Percentiles rank a stretch among this genome's conserved stretches.
Conservation (phyloP, 2,329 filamentous ascomycete species). For the Aspergillus ustus region DNA sequence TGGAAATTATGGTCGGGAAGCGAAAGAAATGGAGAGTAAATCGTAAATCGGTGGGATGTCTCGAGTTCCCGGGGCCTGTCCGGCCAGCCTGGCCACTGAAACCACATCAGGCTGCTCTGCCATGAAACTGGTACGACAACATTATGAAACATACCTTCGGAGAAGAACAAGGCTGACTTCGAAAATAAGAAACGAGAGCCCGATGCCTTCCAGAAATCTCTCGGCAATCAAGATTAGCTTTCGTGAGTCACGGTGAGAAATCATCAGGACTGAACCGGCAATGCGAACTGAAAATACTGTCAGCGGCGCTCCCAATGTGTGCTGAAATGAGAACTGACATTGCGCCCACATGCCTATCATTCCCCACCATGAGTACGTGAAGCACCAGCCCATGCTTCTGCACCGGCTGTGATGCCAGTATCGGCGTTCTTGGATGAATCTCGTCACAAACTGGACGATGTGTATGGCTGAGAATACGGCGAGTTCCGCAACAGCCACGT, state of each 20-base stretch:
- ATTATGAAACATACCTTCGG: conserved; percentile 25
- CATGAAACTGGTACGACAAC: not conserved
- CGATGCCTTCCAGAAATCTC: conserved; percentile 29
- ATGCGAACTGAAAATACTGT: conserved; percentile 29
- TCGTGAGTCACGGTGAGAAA: conserved; percentile 24
- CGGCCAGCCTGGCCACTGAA: conserved; percentile 33
- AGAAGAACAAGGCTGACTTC: conserved; percentile 35
- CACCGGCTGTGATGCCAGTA: conserved; percentile 34
- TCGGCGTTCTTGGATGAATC: conserved; percentile 32
- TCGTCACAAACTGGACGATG: conserved; percentile 25
- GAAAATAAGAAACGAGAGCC: conserved; percentile 36
- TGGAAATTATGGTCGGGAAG: conserved; percentile 30
- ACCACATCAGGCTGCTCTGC: not conserved
- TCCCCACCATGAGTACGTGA: conserved; percentile 34
- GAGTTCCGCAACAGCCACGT: conserved; percentile 32
- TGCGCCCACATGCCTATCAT: conserved; percentile 33
- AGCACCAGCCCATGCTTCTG: conserved; percentile 22
- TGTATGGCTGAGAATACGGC: conserved; percentile 30
- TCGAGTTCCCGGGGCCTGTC: conserved; percentile 32
- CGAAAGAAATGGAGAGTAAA: conserved; percentile 32
- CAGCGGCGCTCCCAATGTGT: not conserved
- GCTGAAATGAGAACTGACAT: conserved; percentile 13
- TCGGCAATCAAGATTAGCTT: conserved; percentile 29
- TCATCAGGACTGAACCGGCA: conserved; percentile 28
- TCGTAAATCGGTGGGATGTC: conserved; percentile 26